phyloP scores from a whole-genome alignment of 148 eudicot genomes.

The Limonium bicolor region DNA sequence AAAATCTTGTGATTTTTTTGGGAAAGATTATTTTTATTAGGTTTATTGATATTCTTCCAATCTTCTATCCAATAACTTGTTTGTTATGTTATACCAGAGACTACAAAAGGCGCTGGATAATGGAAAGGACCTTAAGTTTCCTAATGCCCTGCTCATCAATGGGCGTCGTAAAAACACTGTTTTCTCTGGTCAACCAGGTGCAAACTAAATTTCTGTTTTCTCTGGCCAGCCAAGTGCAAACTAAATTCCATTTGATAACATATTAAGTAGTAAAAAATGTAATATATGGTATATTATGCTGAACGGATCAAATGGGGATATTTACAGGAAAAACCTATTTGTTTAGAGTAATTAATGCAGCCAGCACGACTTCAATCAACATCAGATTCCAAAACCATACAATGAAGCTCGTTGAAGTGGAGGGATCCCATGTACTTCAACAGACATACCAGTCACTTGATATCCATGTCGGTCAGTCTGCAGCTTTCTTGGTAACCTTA shows the following conservation, averaged over 20 bases:
- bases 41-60: no score
- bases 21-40: no score
- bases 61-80: no score
- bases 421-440: slow-evolving; percentile 61
- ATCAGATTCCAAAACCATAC: slow-evolving; percentile 59
- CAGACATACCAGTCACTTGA: slow-evolving; percentile 55
- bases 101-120: slow-evolving; percentile 31
- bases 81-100: slow-evolving; percentile 16
- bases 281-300: background rate
- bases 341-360: slow-evolving; percentile 61
- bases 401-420: slow-evolving; percentile 50
- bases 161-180: slow-evolving; percentile 24
- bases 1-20: no score
- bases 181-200: slow-evolving; percentile 33
- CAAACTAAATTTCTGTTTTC: background rate
- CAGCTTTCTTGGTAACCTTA: slow-evolving; percentile 41
- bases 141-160: slow-evolving; percentile 60
- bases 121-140: slow-evolving; percentile 34
- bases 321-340: slow-evolving; percentile 33
- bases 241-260: no score
- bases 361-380: slow-evolving; percentile 39
- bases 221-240: no score
- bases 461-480: slow-evolving; percentile 61
- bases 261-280: background rate
- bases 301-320: background rate